Evolutionary conservation across 176 grass and related monocot species (phyloP), one percentile per base, ranked within the genome.

Genomic region (Microstegium vimineum): DNA sequence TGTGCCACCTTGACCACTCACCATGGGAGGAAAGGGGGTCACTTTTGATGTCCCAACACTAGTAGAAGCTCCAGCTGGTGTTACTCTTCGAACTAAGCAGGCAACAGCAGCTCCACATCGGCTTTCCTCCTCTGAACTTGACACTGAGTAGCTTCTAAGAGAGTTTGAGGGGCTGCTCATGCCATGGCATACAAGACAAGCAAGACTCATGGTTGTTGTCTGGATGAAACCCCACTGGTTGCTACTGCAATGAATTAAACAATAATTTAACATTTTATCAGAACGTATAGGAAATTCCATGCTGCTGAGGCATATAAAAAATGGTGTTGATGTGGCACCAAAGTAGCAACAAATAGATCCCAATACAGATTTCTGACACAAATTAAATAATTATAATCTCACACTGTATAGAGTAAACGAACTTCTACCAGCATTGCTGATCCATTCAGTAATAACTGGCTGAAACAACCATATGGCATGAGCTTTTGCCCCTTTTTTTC

Each of bases 141-240:
- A 97, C 27, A 97, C 83, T 4, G 94, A 97, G 59, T 97, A 89
- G 71, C 94, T 97, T 86, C 94, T 90, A 60, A 97, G 89, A 33
- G 94, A 97, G 33, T 88, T 87, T 0, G 89, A 90, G n/a, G 94
- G 89, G 73, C 94, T 97, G 57, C 77, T 89, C 92, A 92, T 87
- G 82, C 85, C 92, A 85, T 92, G 94, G 7, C 94, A 97, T 64
- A 92, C 94, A 36, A 97, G 89, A 62, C 94, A 97, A 32, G 92
- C 87, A 20, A 94, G 85, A 62, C 92, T 94, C 94, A 97, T 97
- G 79, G 60, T 89, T 69, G 28, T 40, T 69, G 61, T 60, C 43
- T 40, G 41, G 68, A 35, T 36, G 33, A 83, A 88, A 79, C n/a
- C 54, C 20, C 37, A n/a, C 17, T 16, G 6, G 27, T 6, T 40